Evolutionary conservation across 2,329 filamentous ascomycete species (phyloP).

Genomic region (Corinectria fuckeliana): DNA sequence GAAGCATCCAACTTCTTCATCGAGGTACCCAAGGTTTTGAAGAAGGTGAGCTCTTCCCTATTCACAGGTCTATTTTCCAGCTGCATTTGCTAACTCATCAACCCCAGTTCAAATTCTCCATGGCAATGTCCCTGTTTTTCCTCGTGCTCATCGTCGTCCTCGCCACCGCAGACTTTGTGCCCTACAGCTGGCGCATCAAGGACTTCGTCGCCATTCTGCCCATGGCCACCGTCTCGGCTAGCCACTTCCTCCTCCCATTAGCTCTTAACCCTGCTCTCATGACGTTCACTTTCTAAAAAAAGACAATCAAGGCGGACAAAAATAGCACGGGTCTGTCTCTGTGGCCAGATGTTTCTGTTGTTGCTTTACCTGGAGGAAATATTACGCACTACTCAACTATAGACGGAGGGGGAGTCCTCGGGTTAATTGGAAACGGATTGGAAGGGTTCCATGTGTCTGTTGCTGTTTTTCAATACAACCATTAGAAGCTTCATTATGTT

Average conservation of each 20-base stretch:
- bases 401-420: neutral
- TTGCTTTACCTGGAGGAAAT: neutral
- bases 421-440: neutral
- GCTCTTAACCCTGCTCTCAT: slow-evolving; percentile 80
- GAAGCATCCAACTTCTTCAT: slow-evolving; percentile 86
- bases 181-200: slow-evolving; percentile 69
- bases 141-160: slow-evolving; percentile 70
- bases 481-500: neutral
- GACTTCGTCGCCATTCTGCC: slow-evolving; percentile 80
- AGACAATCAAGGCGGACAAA: slow-evolving; percentile 5
- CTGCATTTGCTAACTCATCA: slow-evolving; percentile 24
- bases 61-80: slow-evolving; percentile 31
- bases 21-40: slow-evolving; percentile 79
- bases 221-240: slow-evolving; percentile 72
- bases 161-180: slow-evolving; percentile 68
- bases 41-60: slow-evolving; percentile 66
- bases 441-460: neutral
- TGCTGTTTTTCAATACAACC: neutral
- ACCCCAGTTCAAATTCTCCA: slow-evolving; percentile 72
- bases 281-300: slow-evolving; percentile 74
- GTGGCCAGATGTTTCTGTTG: no score
- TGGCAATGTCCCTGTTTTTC: slow-evolving; percentile 64
- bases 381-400: neutral
- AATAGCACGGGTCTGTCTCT: neutral
- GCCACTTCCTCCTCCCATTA: slow-evolving; percentile 74